These are phyloP conservation scores for Strobilomyces echinocephalus DNA, from an alignment of 768 basidiomycete species.

Conservation along the genomic window DNA sequence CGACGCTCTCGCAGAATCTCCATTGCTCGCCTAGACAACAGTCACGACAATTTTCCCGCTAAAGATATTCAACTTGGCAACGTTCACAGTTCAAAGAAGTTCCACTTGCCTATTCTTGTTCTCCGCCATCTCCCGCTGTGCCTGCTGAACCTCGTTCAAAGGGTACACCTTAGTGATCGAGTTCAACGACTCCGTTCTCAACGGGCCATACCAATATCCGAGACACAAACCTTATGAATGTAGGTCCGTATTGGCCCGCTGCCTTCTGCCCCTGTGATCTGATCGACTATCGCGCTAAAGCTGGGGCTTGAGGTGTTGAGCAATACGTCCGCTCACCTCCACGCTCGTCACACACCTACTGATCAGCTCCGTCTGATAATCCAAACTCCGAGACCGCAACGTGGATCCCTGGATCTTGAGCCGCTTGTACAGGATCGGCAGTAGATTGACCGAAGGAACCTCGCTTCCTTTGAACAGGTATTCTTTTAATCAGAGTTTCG, in stretches of 20 bases:
- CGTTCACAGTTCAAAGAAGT: background rate
- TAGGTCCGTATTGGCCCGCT: constrained; percentile 63
- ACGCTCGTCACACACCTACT: constrained; percentile 37
- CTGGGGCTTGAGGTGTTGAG: constrained; percentile 25
- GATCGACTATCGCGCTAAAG: constrained; percentile 53
- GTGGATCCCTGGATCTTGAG: constrained; percentile 88
- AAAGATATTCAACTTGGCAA: background rate
- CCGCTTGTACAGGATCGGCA: constrained; percentile 74
- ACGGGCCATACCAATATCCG: constrained; percentile 12
- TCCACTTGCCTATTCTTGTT: constrained; percentile 50
- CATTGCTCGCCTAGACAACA: constrained; percentile 17
- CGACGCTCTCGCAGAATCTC: constrained; percentile 5
- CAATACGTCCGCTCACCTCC: background rate
- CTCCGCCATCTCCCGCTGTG: constrained; percentile 80
- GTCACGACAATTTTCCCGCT: constrained; percentile 33
- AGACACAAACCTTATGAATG: constrained; percentile 63
- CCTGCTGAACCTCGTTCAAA: constrained; percentile 74
- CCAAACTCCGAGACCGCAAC: constrained; percentile 64
- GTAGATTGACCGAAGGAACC: constrained; percentile 51
- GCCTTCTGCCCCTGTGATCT: constrained; percentile 56
- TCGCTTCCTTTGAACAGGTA: constrained; percentile 40
- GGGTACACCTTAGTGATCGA: constrained; percentile 56
- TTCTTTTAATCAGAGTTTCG: constrained; percentile 20
- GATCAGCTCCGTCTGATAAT: constrained; percentile 75
- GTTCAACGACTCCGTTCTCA: constrained; percentile 6